Evolutionary conservation across 1,284 basidiomycete species (phyloP), one percentile per base, ranked within the genome.

Genomic region (Malassezia slooffiae): DNA sequence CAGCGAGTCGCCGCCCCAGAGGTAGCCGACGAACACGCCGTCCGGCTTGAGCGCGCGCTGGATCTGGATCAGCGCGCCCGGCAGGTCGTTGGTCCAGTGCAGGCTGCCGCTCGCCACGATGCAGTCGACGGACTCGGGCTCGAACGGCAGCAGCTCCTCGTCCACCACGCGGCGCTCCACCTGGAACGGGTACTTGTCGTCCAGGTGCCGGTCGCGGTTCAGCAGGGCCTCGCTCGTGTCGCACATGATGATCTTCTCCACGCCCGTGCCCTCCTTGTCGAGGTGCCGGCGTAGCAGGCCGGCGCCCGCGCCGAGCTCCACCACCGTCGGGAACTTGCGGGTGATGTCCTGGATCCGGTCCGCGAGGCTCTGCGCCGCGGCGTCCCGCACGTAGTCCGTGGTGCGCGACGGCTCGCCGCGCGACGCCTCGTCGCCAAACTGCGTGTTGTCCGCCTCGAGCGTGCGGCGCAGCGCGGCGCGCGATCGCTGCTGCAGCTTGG

Each of bases 81-180:
- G 91, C 11, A 99, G 77, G 72, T 99, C 93, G 60, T 97, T 97
- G 8, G 95, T 81, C 93, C 93, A 99, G 62, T 99, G 93, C 41
- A 97, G 74, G 45, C 82, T 83, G 3, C 93, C 76, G 60, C 85
- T 88, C 12, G 86, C 90, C 23, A 96, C 81, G 34, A 97, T 79
- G 29, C 86, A 87, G 67, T 97, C 91, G 66, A 91, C 81, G 16
- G 83, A 84, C 47, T 83, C 78, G 5, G 74, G 77, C 11, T 76
- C 75, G 20, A 96, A 74, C 2, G 70, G 59, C 19, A 68, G 53
- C 43, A 45, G 15, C 41, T 68, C 65, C 40, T 68, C 62, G 37
- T 67, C 64, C 5, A 69, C 23, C 24, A 67, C 38, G 7, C 50
- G 47, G 3, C 66, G 58, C 40, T 67, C 62, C 10, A 64, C 43